phyloP scores from a whole-genome alignment of 805 yeast species.

The Wickerhamiella kazuoi region DNA sequence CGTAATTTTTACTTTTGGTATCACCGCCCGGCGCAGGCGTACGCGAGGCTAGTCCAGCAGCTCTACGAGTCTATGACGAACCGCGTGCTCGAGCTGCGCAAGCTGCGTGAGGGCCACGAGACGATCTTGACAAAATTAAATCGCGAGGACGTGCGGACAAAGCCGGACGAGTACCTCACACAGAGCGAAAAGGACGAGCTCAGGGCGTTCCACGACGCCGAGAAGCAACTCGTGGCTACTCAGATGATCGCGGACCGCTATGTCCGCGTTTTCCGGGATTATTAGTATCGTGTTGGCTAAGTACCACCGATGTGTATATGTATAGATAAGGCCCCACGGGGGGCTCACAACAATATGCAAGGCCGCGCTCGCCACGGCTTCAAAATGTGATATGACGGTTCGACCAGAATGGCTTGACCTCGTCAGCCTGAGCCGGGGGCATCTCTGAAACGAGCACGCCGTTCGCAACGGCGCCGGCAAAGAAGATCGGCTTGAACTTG shows the following conservation, averaged over 20 bases:
- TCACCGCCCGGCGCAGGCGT: constrained; percentile 38
- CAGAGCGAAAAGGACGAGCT: constrained; percentile 62
- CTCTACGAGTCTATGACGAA: constrained; percentile 32
- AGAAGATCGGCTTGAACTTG: constrained; percentile 56
- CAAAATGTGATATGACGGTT: constrained; percentile 13
- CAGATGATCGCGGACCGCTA: constrained; percentile 21
- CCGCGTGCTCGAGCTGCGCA: constrained; percentile 20
- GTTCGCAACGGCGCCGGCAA: constrained; percentile 36
- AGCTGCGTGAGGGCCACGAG: constrained; percentile 38
- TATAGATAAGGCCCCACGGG: no score
- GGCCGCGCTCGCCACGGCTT: no score
- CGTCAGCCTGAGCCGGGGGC: constrained; percentile 36
- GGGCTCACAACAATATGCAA: no score
- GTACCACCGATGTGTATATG: background rate
- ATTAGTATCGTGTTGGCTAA: constrained; percentile 8
- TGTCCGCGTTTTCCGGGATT: constrained; percentile 24
- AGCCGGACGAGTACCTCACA: constrained; percentile 54
- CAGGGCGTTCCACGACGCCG: constrained; percentile 28
- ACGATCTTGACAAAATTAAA: constrained; percentile 62
- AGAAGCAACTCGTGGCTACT: constrained; percentile 20
- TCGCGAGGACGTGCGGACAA: constrained; percentile 78
- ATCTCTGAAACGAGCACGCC: constrained; percentile 59
- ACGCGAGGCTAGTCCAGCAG: constrained; percentile 30
- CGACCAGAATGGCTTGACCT: constrained; percentile 24
- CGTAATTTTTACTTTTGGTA: constrained; percentile 73